Evolutionary conservation across 1,284 basidiomycete species (phyloP), one percentile per base, ranked within the genome.

Genomic region (Boletus smithii): DNA sequence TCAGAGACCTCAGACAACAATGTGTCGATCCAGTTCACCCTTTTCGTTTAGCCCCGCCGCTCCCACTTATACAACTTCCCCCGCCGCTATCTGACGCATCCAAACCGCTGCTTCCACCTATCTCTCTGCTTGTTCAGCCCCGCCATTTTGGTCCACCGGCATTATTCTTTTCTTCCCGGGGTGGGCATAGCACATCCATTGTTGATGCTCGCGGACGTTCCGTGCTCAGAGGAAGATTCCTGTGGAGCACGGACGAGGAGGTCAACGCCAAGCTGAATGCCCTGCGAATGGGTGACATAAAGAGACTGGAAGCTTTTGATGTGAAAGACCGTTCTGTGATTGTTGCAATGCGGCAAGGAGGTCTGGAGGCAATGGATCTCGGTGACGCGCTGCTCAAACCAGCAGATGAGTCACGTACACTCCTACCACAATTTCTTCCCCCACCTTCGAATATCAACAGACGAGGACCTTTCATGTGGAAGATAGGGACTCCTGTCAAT

Each of bases 71-170:
- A 11, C 57, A 56, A 32, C 51, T 39, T 38, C 56, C 36, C 10
- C 36, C 57, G 11, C 35, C 56, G 35, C 39, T 62, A 36, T 46
- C 57, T 44, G 62, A 74, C 58, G 41, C 68, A 17, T 72, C 78
- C 30, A 82, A 79, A 50, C 82, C 85, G 2, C 68, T 91, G 0
- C 73, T 93, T 24, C 69, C 73, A 14, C 90, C 90, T 0, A 82
- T 90, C 48, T 91, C 89, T 16, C 73, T 93, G 4, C 73, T 93
- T n/a, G 66, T 83, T 13, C 89, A 92, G 57, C 84, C 90, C 3
- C 76, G 75, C 26, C 86, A 89, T 59, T 91, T 88, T 55, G 90
- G 90, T 0, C 90, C 89, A 17, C 90, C 90, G 1, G 87, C 90
- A 0, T 67, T 93, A 16, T 93, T 93, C 70, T 92, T 81, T 63